These are phyloP conservation scores for Gossypium arboreum DNA, from an alignment of 345 rosid species.

Conservation along the genomic window DNA sequence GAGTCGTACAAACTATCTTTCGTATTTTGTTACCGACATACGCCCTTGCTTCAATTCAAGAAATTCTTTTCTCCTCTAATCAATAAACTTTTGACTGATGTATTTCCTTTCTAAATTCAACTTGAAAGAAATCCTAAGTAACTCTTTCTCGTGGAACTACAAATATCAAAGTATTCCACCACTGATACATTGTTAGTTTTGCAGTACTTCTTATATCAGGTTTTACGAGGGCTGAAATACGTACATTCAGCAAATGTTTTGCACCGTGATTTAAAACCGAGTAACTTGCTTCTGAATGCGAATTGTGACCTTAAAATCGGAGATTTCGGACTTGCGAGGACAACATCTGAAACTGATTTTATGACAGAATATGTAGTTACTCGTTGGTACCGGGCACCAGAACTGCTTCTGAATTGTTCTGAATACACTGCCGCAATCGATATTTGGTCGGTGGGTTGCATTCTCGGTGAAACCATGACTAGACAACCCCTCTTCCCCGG, in stretches of 20 bases:
- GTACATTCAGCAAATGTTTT: constrained; percentile 92
- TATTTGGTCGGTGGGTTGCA: constrained; percentile 99
- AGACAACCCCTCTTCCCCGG: constrained; percentile 95
- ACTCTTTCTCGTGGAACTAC: too few relatives aligned
- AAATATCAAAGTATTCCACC: too few relatives aligned
- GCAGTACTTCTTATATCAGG: constrained; percentile 96
- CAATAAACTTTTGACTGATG: too few relatives aligned
- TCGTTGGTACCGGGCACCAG: constrained; percentile 99
- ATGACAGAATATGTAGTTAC: constrained; percentile 99
- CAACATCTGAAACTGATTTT: constrained; percentile 98
- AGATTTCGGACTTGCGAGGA: constrained; percentile 98
- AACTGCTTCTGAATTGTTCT: constrained; percentile 95
- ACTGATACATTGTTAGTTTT: constrained; percentile 28
- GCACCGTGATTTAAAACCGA: constrained; percentile 96
- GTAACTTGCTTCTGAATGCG: constrained; percentile 85
- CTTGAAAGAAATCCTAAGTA: too few relatives aligned
- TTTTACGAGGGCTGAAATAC: constrained; percentile 88
- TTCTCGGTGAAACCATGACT: constrained; percentile 90
- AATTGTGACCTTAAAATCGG: constrained; percentile 96
- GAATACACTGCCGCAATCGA: constrained; percentile 98
- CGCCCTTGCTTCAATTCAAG: too few relatives aligned
- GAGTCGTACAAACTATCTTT: too few relatives aligned
- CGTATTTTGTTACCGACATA: too few relatives aligned
- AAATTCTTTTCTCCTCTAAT: too few relatives aligned
- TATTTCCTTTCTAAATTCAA: too few relatives aligned